Conservation (phyloP, 2,329 filamentous ascomycete genomes). For the Aspergillus novoparasiticus region DNA sequence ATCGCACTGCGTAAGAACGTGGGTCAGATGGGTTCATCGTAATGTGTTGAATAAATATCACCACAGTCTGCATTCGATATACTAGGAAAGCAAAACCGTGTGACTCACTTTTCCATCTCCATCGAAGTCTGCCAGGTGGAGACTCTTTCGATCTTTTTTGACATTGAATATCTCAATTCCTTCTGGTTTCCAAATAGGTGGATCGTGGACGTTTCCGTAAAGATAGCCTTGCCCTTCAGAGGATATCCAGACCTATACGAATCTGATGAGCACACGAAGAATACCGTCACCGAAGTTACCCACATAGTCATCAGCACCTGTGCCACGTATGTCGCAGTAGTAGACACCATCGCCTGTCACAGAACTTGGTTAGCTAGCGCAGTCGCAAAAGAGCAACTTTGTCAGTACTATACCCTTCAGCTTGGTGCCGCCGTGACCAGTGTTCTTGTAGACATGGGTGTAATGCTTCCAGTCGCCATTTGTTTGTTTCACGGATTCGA, state of each 20-base stretch:
- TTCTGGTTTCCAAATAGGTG: not conserved
- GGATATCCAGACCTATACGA: not conserved
- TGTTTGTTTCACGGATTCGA: not conserved
- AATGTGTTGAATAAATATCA: not conserved
- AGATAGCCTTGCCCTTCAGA: not conserved
- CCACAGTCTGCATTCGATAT: not conserved
- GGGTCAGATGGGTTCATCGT: not conserved
- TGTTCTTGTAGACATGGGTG: not conserved
- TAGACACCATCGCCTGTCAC: not conserved
- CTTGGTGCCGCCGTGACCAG: not conserved
- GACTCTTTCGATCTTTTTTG: not conserved
- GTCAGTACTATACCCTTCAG: not conserved
- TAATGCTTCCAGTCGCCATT: not conserved
- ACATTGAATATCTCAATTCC: not conserved
- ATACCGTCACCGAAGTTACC: not conserved
- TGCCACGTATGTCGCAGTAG: constrained; percentile 4
- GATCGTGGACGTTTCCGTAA: not conserved
- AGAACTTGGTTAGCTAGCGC: not conserved
- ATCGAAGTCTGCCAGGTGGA: constrained; percentile 44
- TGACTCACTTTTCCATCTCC: constrained; percentile 12
- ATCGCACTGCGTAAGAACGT: not conserved
- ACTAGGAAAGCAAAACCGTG: not conserved
- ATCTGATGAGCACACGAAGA: not conserved
- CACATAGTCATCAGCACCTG: constrained; percentile 1
- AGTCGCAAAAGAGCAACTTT: no score